Percentiles rank a stretch among this genome's conserved stretches.
Evolutionary conservation across 192 early-diverging fungal species (phyloP).

Genomic region (Backusella macrospora): DNA sequence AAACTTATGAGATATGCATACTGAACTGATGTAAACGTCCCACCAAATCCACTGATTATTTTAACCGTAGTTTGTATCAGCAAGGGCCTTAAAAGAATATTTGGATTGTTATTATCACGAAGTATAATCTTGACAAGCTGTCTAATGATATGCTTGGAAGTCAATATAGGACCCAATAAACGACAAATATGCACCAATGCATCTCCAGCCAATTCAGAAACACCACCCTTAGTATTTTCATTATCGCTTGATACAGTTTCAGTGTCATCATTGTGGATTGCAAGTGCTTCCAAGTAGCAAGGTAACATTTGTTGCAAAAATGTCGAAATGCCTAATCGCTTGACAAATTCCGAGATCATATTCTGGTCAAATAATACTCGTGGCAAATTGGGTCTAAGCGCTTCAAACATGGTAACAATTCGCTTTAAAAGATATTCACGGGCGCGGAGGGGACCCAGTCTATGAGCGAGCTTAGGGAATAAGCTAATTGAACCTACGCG

Average conservation of each 20-base stretch:
- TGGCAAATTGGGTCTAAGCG: conserved; percentile 50
- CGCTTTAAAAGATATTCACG: conserved; percentile 56
- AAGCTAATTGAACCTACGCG: conserved; percentile 50
- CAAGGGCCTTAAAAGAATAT: conserved; percentile 25
- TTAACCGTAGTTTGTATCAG: conserved; percentile 44
- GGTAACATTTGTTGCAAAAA: conserved; percentile 61
- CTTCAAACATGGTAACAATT: conserved; percentile 62
- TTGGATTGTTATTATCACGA: conserved; percentile 36
- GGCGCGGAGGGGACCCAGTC: conserved; percentile 51
- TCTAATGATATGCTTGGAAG: conserved; percentile 59
- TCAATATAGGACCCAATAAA: conserved; percentile 56
- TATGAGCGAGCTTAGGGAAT: conserved; percentile 54
- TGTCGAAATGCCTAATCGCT: conserved; percentile 50
- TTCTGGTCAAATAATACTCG: conserved; percentile 42
- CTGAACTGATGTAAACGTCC: conserved; percentile 60
- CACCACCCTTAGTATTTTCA: background rate
- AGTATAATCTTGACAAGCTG: conserved; percentile 56
- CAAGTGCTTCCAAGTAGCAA: conserved; percentile 57
- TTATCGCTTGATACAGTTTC: background rate
- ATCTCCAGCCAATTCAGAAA: conserved; percentile 44
- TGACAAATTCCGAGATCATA: conserved; percentile 49
- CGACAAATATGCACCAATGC: conserved; percentile 55
- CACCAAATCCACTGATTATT: conserved; percentile 57
- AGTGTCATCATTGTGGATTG: conserved; percentile 38
- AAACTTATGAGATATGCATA: conserved; percentile 53